phyloP scores from a whole-genome alignment of 805 yeast species.

The Yarrowia osloensis region DNA sequence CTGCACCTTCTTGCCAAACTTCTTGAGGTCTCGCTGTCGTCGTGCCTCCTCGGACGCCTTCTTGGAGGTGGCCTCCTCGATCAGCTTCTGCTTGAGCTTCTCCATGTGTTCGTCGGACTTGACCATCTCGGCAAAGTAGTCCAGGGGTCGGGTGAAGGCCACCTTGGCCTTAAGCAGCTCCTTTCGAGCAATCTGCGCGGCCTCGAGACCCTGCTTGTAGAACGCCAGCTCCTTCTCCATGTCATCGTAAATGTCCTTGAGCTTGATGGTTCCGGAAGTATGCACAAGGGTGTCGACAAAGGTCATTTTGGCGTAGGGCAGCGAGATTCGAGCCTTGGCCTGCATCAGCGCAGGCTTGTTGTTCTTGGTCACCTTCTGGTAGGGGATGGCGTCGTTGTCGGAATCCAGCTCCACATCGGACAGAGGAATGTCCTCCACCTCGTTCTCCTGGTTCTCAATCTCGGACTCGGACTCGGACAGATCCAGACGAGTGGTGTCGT shows the following conservation, averaged over 20 bases:
- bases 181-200: constrained; percentile 73
- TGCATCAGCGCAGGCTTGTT: constrained; percentile 68
- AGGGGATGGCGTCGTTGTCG: constrained; percentile 92
- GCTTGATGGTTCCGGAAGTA: constrained; percentile 65
- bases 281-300: constrained; percentile 67
- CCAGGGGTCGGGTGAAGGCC: constrained; percentile 90
- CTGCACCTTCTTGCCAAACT: constrained; percentile 97
- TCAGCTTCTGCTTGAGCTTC: constrained; percentile 75
- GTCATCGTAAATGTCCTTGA: constrained; percentile 86
- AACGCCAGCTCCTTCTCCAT: constrained; percentile 94
- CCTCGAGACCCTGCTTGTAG: constrained; percentile 88
- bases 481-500: constrained; percentile 40
- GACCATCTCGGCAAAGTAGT: constrained; percentile 98
- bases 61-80: constrained; percentile 68
- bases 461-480: constrained; percentile 47
- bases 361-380: constrained; percentile 84
- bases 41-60: constrained; percentile 91
- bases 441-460: constrained; percentile 59
- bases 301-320: constrained; percentile 62
- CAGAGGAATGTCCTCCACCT: constrained; percentile 79
- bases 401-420: constrained; percentile 92
- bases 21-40: constrained; percentile 91
- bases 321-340: constrained; percentile 40
- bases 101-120: constrained; percentile 99
- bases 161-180: constrained; percentile 65